These are phyloP conservation scores for Plicaturopsis crispa DNA, from an alignment of 768 basidiomycete genomes.

Conservation along the genomic window DNA sequence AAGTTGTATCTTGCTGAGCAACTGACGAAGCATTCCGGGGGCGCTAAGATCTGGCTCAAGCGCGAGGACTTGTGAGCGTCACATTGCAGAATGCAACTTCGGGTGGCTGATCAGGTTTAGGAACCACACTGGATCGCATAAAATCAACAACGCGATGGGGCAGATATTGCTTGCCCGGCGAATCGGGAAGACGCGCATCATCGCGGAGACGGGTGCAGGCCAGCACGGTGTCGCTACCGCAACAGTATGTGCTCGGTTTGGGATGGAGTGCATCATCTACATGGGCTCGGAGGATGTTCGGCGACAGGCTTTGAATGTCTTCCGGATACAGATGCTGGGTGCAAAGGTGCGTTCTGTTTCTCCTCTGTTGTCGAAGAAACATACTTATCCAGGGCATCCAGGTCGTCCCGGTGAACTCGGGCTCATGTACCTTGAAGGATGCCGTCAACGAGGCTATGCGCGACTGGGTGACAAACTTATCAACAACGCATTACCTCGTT, in stretches of 20 bases:
- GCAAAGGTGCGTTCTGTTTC: conserved; percentile 50
- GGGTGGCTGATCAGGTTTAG: conserved; percentile 27
- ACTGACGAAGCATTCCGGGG: conserved; percentile 83
- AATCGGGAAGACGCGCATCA: conserved; percentile 93
- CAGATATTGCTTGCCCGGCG: conserved; percentile 94
- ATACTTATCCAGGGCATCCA: conserved; percentile 20
- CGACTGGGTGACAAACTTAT: conserved; percentile 96
- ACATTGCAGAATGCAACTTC: neutral
- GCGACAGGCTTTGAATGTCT: conserved; percentile 94
- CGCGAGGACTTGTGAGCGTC: conserved; percentile 75
- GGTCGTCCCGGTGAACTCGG: conserved; percentile 92
- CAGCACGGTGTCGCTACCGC: conserved; percentile 99
- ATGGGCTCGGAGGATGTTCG: conserved; percentile 99
- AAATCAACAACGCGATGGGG: conserved; percentile 98
- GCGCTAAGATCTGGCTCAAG: conserved; percentile 97
- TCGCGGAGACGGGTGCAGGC: conserved; percentile 97
- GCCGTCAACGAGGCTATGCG: conserved; percentile 98
- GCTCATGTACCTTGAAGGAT: conserved; percentile 93
- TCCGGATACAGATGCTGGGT: conserved; percentile 96
- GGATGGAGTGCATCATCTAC: conserved; percentile 90
- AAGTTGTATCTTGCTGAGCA: conserved; percentile 88
- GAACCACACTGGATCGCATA: conserved; percentile 98
- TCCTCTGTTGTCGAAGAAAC: neutral
- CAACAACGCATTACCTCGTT: conserved; percentile 93
- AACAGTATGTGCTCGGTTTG: conserved; percentile 95